Percentiles rank a stretch among this genome's conserved stretches.
Conservation (phyloP, 78 protist species). For the Emiliania huxleyi region DNA sequence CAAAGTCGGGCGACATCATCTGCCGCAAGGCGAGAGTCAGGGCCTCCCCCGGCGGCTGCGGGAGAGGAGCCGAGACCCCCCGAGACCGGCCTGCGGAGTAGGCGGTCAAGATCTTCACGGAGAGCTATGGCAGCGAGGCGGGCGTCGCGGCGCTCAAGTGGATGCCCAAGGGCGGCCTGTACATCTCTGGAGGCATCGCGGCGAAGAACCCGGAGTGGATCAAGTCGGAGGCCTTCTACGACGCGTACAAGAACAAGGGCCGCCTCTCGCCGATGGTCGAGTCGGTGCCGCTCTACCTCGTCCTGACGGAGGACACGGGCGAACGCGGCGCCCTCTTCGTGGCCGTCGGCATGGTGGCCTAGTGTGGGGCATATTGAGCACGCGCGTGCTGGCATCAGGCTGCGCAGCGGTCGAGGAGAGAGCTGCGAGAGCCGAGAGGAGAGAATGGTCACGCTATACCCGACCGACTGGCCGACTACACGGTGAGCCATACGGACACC, state of each 20-base stretch:
- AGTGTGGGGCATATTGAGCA: too few species aligned
- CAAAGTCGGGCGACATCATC: not conserved
- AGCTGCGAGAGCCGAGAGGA: too few species aligned
- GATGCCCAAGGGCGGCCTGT: slow-evolving; percentile 53
- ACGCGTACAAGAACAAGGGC: slow-evolving; percentile 46
- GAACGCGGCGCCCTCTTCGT: slow-evolving; percentile 43
- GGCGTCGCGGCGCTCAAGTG: slow-evolving; percentile 44
- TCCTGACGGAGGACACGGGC: slow-evolving; percentile 39
- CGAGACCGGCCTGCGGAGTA: too few species aligned
- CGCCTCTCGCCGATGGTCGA: slow-evolving; percentile 3
- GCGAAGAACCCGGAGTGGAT: slow-evolving; percentile 38
- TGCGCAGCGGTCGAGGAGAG: too few species aligned
- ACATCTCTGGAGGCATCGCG: slow-evolving; percentile 54
- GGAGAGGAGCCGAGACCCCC: too few species aligned
- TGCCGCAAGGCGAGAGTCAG: not conserved
- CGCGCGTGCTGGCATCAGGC: too few species aligned
- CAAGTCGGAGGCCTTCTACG: not conserved
- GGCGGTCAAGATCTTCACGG: not conserved
- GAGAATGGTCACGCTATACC: too few species aligned
- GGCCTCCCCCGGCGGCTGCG: too few species aligned
- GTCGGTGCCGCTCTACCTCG: slow-evolving; percentile 32
- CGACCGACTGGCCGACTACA: too few species aligned
- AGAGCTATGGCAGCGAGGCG: not conserved
- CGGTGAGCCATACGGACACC: too few species aligned
- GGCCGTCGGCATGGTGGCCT: not conserved